phyloP scores from a whole-genome alignment of 2,329 filamentous ascomycete species.

The Exutisphaerella laricina region DNA sequence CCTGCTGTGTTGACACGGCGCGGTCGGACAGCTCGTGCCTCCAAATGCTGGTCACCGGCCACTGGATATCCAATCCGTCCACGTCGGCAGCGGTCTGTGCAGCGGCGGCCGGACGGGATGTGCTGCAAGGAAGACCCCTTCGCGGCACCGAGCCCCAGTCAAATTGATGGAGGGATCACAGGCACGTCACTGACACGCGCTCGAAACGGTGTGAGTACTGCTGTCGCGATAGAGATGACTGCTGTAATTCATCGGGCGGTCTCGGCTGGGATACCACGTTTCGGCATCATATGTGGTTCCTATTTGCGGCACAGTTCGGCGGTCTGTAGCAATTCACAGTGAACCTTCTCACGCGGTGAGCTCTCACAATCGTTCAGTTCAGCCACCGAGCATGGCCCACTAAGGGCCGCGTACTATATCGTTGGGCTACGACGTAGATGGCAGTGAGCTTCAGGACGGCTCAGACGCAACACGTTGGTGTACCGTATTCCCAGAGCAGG shows the following conservation, averaged over 20 bases:
- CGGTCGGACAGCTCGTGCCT: conserved; percentile 10
- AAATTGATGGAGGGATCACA: conserved; percentile 10
- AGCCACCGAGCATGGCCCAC: too few relatives aligned
- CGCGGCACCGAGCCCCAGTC: conserved; percentile 8
- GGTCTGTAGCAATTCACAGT: background rate
- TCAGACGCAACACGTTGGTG: conserved; percentile 6
- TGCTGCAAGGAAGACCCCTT: conserved; percentile 15
- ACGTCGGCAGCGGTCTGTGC: conserved; percentile 17
- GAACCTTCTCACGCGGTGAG: background rate
- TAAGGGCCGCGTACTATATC: too few relatives aligned
- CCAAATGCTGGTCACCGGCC: conserved; percentile 4
- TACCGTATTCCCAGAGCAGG: conserved; percentile 10
- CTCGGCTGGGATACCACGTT: conserved; percentile 13
- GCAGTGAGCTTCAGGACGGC: conserved; percentile 1
- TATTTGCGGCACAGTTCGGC: background rate
- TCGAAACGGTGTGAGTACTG: conserved; percentile 8
- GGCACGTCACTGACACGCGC: conserved; percentile 18
- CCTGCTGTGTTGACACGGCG: conserved; percentile 3
- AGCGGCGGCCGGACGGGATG: conserved; percentile 14
- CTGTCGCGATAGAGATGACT: conserved; percentile 3
- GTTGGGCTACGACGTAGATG: conserved; percentile 2
- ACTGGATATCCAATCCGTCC: conserved; percentile 4
- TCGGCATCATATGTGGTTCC: conserved; percentile 1
- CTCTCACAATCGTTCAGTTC: too few relatives aligned
- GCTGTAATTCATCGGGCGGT: conserved; percentile 3